Evolutionary conservation across 805 yeast species (phyloP).

Genomic region (Candida parachauliodes): DNA sequence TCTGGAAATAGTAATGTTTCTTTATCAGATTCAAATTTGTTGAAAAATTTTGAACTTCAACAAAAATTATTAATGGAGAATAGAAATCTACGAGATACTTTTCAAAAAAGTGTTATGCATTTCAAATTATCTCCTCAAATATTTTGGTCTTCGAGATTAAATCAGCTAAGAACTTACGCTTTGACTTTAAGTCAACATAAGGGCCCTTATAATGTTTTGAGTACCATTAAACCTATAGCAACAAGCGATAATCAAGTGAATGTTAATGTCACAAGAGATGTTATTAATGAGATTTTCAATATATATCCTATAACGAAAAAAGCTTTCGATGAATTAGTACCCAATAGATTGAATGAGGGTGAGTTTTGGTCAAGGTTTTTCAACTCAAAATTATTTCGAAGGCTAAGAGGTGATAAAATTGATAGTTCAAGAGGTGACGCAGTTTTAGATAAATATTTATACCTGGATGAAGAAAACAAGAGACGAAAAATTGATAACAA

Average conservation of each 20-base stretch:
- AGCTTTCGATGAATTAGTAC: conserved; percentile 90
- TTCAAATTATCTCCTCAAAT: conserved; percentile 73
- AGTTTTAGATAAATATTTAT: conserved; percentile 78
- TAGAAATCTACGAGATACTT: conserved; percentile 63
- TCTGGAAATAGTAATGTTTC: conserved; percentile 15
- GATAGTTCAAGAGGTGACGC: conserved; percentile 77
- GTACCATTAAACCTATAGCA: conserved; percentile 92
- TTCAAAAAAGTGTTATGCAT: conserved; percentile 83
- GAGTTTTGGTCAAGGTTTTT: conserved; percentile 97
- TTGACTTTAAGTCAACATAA: conserved; percentile 77
- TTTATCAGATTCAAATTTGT: conserved; percentile 43
- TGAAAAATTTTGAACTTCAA: conserved; percentile 73
- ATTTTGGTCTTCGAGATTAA: conserved; percentile 83
- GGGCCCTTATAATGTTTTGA: conserved; percentile 91
- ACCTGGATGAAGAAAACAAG: conserved; percentile 51
- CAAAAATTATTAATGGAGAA: conserved; percentile 72
- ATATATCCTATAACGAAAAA: conserved; percentile 88
- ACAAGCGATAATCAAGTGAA: conserved; percentile 90
- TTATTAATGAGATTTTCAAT: conserved; percentile 81
- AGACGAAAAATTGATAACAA: conserved; percentile 48
- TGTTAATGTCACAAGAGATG: conserved; percentile 87
- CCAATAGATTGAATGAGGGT: conserved; percentile 73
- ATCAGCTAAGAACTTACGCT: conserved; percentile 80
- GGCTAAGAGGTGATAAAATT: conserved; percentile 84
- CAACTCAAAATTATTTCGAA: conserved; percentile 81